Evolutionary conservation across 139 green algal species (phyloP), one percentile per base, ranked within the genome.

Genomic region (Picochlorum sp.): DNA sequence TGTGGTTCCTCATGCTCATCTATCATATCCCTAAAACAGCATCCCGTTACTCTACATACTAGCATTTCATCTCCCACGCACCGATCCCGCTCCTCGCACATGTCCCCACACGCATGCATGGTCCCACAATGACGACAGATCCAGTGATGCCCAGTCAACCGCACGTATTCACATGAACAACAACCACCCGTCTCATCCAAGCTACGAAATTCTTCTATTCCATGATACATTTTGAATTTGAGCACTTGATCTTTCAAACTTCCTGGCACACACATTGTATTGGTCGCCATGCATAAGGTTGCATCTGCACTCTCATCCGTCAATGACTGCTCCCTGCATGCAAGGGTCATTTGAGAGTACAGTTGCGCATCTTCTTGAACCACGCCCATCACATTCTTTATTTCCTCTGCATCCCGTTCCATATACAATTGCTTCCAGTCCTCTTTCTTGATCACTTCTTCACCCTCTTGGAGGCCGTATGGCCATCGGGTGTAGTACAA

Each of bases 401-500:
- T 54, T 54, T 54, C 47, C 7, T 26, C 16, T 14, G 28, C 49
- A 41, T 76, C 69, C 4, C 69, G 30, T 23, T 70, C 50, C 26
- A 76, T 3, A 52, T 76, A 76, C 18, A 76, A 15, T n/a, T 11
- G 13, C 54, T 60, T 45, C 62, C 62, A 70, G 18, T 47, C 56
- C 18, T 44, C 30, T 18, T 45, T 28, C 15, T 44, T 9, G 6
- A 62, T n/a, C 56, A 10, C 55, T 3, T 73, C 67, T 31, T 54
- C 47, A 57, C n/a, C 49, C 13, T 34, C 38, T 26, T 18, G 55
- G 55, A 16, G 60, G 50, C 15, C n/a, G 34, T 4, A 49, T 45
- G 47, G 47, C 47, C 72, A 77, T 28, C 76, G 50, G 3, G 45
- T 26, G 18, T 64, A 62, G 34, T 69, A 83, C 18, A 83, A 60